These are phyloP conservation scores for Thymus mandschuricus DNA, from an alignment of 257 asterid genomes.

Conservation along the genomic window DNA sequence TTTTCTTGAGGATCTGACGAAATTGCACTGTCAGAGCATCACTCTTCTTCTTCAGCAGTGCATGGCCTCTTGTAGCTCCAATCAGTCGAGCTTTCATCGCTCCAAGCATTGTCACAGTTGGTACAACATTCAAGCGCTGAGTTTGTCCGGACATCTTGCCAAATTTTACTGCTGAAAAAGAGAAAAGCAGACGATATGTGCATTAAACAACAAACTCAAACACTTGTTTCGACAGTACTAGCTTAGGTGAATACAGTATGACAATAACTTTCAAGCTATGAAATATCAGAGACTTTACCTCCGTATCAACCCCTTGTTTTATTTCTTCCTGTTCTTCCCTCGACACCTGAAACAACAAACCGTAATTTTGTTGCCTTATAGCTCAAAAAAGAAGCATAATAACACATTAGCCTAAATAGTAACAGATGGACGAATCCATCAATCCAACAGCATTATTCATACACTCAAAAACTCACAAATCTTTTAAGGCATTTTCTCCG, in stretches of 20 bases:
- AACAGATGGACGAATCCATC: neutral
- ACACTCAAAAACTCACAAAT: neutral
- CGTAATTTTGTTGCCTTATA: neutral
- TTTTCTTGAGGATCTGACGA: slow-evolving; percentile 52
- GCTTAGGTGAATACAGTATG: neutral
- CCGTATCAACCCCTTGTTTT: slow-evolving; percentile 1
- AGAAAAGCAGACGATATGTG: neutral
- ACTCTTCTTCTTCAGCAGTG: slow-evolving; percentile 61
- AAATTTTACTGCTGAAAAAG: slow-evolving; percentile 38
- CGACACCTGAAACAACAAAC: slow-evolving; percentile 13
- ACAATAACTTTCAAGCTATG: neutral
- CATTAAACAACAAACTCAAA: neutral
- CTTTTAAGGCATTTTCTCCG: neutral
- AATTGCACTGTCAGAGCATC: slow-evolving; percentile 60
- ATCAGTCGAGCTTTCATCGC: slow-evolving; percentile 55
- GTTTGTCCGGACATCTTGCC: slow-evolving; percentile 53
- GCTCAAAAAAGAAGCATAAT: neutral
- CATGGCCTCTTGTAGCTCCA: slow-evolving; percentile 63
- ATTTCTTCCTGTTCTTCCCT: slow-evolving; percentile 16
- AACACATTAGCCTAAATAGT: neutral
- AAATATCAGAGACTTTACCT: neutral
- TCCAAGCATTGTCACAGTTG: slow-evolving; percentile 58
- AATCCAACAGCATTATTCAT: slow-evolving; percentile 7
- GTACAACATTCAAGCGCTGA: slow-evolving; percentile 58
- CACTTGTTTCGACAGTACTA: neutral